A percentile compares a stretch with the other conserved stretches of the same genome.
These are phyloP conservation scores for Rubia balearica DNA, from an alignment of 305 asterid species.

Conservation along the genomic window DNA sequence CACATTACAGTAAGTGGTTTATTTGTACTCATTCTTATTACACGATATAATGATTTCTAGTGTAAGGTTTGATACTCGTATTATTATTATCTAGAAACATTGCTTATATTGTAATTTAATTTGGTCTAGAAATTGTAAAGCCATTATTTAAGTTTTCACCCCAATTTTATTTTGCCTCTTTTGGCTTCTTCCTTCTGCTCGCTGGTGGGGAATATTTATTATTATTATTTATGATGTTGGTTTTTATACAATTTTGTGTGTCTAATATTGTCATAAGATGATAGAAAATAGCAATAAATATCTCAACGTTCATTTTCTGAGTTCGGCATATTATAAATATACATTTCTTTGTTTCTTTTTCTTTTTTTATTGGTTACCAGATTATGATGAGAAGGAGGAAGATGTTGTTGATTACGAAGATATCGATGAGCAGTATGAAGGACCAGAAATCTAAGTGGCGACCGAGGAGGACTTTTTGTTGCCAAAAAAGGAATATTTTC, in stretches of 20 bases:
- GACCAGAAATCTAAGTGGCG: constrained; percentile 87
- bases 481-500: constrained; percentile 59
- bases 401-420: constrained; percentile 98
- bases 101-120: too few species aligned
- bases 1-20: constrained; percentile 47
- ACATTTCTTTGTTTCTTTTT: constrained; percentile 5
- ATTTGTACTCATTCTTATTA: constrained; percentile 3
- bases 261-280: constrained; percentile 6
- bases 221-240: background rate
- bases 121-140: too few species aligned
- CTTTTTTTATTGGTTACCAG: constrained; percentile 31
- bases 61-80: background rate
- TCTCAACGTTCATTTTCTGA: constrained; percentile 4
- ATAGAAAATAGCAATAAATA: background rate
- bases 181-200: background rate
- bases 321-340: constrained; percentile 21
- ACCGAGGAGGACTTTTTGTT: constrained; percentile 91
- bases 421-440: constrained; percentile 96
- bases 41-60: background rate
- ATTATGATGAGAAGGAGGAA: constrained; percentile 89
- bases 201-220: background rate
- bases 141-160: too few species aligned
- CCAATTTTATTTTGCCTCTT: too few species aligned
- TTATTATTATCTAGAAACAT: background rate
- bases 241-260: background rate